phyloP scores from a whole-genome alignment of 768 basidiomycete genomes.

The Panaeolus cyanescens region DNA sequence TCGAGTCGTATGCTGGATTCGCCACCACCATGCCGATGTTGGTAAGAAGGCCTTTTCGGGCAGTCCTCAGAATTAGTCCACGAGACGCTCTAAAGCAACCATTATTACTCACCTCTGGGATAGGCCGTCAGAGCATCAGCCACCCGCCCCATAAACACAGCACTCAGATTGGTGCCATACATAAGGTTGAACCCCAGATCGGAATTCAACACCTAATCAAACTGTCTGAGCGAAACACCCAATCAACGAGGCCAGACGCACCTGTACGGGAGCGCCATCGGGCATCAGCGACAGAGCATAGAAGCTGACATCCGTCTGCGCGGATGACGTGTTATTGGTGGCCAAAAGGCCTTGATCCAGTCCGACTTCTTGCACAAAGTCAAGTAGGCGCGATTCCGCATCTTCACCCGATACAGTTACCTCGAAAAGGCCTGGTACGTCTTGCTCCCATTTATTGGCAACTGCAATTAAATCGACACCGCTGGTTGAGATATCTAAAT shows the following conservation, averaged over 20 bases:
- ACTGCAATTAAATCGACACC: slow-evolving; percentile 16
- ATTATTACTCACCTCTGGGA: slow-evolving; percentile 33
- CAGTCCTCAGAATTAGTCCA: background rate
- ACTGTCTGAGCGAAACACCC: background rate
- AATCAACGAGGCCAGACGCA: slow-evolving; percentile 13
- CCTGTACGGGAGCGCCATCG: slow-evolving; percentile 41
- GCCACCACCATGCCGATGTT: slow-evolving; percentile 48
- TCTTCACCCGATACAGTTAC: slow-evolving; percentile 27
- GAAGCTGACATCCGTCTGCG: slow-evolving; percentile 28
- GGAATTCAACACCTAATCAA: slow-evolving; percentile 37
- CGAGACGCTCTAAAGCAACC: background rate
- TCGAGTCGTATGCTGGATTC: slow-evolving; percentile 46
- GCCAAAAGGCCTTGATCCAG: slow-evolving; percentile 30
- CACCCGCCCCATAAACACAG: slow-evolving; percentile 34
- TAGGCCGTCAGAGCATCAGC: slow-evolving; percentile 43
- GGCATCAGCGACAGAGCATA: slow-evolving; percentile 40
- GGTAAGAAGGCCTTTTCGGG: slow-evolving; percentile 37
- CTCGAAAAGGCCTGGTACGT: slow-evolving; percentile 36
- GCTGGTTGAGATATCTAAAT: slow-evolving; percentile 11
- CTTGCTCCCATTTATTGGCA: slow-evolving; percentile 37
- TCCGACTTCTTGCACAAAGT: slow-evolving; percentile 36
- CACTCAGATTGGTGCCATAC: slow-evolving; percentile 39
- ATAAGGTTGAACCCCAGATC: slow-evolving; percentile 43
- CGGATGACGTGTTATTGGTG: slow-evolving; percentile 6
- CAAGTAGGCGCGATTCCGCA: slow-evolving; percentile 32